Base-by-base conservation (phyloP, 441 rosid species). In the Jatropha multifida region DNA sequence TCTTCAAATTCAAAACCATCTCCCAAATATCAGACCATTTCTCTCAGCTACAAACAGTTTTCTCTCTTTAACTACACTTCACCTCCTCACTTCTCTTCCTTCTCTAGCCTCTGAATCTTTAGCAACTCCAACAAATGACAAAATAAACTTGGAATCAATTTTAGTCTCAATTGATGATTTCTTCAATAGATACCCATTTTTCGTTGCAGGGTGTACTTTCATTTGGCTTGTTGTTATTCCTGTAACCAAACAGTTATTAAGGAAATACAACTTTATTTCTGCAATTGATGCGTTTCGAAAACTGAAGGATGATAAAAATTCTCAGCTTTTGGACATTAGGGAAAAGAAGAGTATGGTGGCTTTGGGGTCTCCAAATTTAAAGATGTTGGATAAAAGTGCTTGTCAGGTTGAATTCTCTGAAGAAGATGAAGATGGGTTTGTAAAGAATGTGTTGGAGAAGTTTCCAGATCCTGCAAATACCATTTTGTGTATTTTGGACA, bases 291-390 rank as follows among this genome's bases (percentile, higher is more conserved):
- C 93, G n/a, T 94, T 91, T 81, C 78, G 88, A 23, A 94, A 88
- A 65, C 93, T 94, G 18, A 86, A 88, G 56, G 89, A 73, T 17
- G 83, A 87, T 63, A 81, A 91, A 2, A 77, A 79, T 55, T 92
- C 90, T 0, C 94, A 91, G 90, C 93, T 92, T 76, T 80, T 94
- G 85, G 98, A 94, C 81, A 86, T 94, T 37, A 86, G 98, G 86
- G 90, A 87, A 56, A 78, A 68, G 37, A 85, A 81, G 87, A 90
- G 89, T 69, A n/a, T 89, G 83, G 83, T 75, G 59, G 85, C 88
- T 0, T 69, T 91, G 78, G 84, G 83, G n/a, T 85, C 97, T 26
- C 98, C 98, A 3, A 86, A 80, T 84, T 85, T 94, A 79, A 85
- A 77, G 84, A 78, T 78, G 76, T 17, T 91, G 48, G 83, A 81